Evolutionary conservation across 2,329 filamentous ascomycete species (phyloP).

Genomic region (Dendrostoma leiphaemia): DNA sequence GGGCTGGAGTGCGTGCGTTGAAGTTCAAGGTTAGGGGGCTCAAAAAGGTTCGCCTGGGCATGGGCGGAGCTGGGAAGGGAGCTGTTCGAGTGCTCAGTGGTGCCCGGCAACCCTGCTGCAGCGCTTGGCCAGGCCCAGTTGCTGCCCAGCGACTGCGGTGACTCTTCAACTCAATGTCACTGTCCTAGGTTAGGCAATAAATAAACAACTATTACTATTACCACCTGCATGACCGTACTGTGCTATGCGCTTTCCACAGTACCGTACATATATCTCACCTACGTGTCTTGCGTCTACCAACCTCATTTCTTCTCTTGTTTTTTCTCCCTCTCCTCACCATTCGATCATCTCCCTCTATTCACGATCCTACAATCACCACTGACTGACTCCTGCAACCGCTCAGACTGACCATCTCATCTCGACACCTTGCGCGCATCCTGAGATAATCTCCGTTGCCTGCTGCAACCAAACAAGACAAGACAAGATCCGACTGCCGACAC

Average conservation of each 20-base stretch:
- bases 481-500: not conserved
- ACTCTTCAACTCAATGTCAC: not conserved
- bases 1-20: too few species aligned
- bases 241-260: not conserved
- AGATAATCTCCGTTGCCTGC: constrained; percentile 9
- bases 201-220: not conserved
- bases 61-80: too few species aligned
- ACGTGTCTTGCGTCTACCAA: too few species aligned
- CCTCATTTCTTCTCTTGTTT: not conserved
- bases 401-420: not conserved
- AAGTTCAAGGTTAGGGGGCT: not conserved
- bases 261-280: not conserved
- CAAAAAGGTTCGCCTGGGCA: not conserved
- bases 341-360: not conserved
- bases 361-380: too few species aligned
- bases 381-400: too few species aligned
- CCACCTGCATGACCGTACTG: not conserved
- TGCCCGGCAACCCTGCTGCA: too few species aligned
- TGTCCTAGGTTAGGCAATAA: not conserved
- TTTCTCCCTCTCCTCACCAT: too few species aligned
- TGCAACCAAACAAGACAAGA: not conserved
- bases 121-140: too few species aligned
- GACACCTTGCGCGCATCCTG: not conserved
- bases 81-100: too few species aligned
- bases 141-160: not conserved